Evolutionary conservation across 2,329 filamentous ascomycete genomes (phyloP), one percentile per base, ranked within the genome.

Genomic region (Whalleya microplaca): DNA sequence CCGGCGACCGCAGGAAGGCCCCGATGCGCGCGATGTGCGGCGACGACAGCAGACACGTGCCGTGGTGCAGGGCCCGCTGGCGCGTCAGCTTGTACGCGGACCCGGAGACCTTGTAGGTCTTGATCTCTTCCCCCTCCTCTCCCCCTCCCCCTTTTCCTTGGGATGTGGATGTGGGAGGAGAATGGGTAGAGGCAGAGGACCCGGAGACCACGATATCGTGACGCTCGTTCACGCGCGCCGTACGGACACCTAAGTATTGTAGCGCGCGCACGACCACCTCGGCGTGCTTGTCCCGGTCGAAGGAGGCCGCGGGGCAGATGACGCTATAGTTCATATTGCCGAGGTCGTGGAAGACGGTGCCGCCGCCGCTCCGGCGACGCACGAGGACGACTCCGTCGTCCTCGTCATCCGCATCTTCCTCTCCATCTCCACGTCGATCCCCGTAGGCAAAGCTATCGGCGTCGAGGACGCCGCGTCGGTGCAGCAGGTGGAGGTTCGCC

Each of bases 251-350:
- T 19, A 90, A 76, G 2, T 73, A 73, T 41, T 81, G 79, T 56
- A 99, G 78, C 3, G 92, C 93, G n/a, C 89, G 84, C 41, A 93
- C 92, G 0, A 98, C 90, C 92, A 98, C 96, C 70, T 92, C 85
- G 14, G 92, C 94, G 76, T 98, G 91, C 70, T 85, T 90, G 77
- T 96, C 84, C 27, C 95, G 85, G 60, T 94, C 89, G 71, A 98
- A 98, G 0, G 75, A 76, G 0, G 80, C 78, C 0, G 90, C 84
- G 1, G 93, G 93, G 62, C 88, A 92, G 47, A 96, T 96, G 52
- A 98, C 91, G 70, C 89, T 90, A 81, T 93, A 99, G 75, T 99
- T 99, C 64, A 96, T 84, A 72, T 99, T 99, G 52, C 94, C 94
- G 42, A 80, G 75, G 72, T 98, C 95, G 73, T 99, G 95, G 71